Conservation (phyloP, 2,329 filamentous ascomycete genomes). For the Hortaea sp. region DNA sequence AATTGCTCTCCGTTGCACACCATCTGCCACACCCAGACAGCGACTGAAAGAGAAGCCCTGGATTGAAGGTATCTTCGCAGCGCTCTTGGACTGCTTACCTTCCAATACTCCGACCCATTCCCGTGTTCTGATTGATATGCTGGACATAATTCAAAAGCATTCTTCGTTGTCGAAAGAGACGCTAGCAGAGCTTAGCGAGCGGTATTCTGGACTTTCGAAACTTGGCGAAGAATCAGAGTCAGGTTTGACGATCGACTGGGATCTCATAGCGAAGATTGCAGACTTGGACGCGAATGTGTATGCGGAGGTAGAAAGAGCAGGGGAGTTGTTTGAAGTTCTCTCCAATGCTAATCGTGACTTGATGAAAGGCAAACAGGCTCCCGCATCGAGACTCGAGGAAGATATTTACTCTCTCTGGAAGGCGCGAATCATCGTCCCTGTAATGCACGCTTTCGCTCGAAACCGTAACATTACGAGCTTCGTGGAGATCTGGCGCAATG, state of each 20-base stretch:
- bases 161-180: slow-evolving; percentile 10
- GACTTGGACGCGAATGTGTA: slow-evolving; percentile 1
- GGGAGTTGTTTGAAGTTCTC: slow-evolving; percentile 3
- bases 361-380: not conserved
- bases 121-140: slow-evolving; percentile 12
- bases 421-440: slow-evolving; percentile 14
- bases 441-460: slow-evolving; percentile 22
- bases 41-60: slow-evolving; percentile 33
- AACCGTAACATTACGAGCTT: slow-evolving; percentile 19
- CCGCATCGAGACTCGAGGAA: not conserved
- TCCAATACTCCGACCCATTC: slow-evolving; percentile 1
- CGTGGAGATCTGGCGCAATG: slow-evolving; percentile 19
- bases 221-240: not conserved
- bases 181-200: slow-evolving; percentile 32
- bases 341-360: not conserved
- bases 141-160: slow-evolving; percentile 11
- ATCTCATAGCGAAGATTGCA: not conserved
- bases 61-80: slow-evolving; percentile 32
- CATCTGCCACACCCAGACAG: slow-evolving; percentile 30
- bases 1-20: slow-evolving; percentile 31
- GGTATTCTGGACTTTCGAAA: slow-evolving; percentile 23
- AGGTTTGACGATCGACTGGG: not conserved
- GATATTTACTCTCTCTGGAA: not conserved
- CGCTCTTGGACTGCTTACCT: slow-evolving; percentile 25
- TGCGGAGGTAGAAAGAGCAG: not conserved